Base-by-base conservation (phyloP, 306 rosid species). In the Senna siamea region DNA sequence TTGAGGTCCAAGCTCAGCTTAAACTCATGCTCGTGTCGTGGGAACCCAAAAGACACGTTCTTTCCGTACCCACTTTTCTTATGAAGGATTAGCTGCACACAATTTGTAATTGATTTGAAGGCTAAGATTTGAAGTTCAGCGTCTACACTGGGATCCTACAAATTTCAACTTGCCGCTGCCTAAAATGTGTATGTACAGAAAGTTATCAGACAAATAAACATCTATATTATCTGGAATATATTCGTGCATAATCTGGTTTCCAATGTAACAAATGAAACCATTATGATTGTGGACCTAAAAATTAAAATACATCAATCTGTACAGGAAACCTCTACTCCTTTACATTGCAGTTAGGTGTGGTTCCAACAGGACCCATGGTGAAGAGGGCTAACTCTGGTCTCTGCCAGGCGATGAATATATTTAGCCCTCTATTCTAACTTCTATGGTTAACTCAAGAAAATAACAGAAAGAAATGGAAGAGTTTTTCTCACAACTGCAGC, bases 401-500 rank as follows among this genome's bases (percentile, higher is more conserved):
- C 52, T 40, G 73, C 51, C 67, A 64, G 77, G 62, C 78, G 53
- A 79, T 50, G n/a, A 9, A 44, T 10, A 44, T 44, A 40, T 10
- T 11, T 46, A 46, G 69, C 82, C 83, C 79, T 79, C 85, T 79
- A 56, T 71, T 85, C 84, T 51, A 51, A 51, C 56, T 17, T 51
- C 56, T 83, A 75, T 76, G 81, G 84, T 85, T 82, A 85, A 76
- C 75, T 81, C 37, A 79, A 80, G 70, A 64, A 80, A 73, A 68
- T 61, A 77, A 65, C 38, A 74, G 62, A 58, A 15, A 26, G 56
- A 10, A 26, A 12, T 6, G 13, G 26, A 68, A 72, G n/a, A n/a
- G 66, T 47, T 78, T 85, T 7, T n/a, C 83, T 88, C 88, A 86
- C 12, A 88, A 85, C 81, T 88, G 93, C 82, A 88, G 82, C 62